Percentiles rank a stretch among this genome's conserved stretches.
phyloP scores from a whole-genome alignment of 2,329 filamentous ascomycete species.

The Fusarium armeniacum region DNA sequence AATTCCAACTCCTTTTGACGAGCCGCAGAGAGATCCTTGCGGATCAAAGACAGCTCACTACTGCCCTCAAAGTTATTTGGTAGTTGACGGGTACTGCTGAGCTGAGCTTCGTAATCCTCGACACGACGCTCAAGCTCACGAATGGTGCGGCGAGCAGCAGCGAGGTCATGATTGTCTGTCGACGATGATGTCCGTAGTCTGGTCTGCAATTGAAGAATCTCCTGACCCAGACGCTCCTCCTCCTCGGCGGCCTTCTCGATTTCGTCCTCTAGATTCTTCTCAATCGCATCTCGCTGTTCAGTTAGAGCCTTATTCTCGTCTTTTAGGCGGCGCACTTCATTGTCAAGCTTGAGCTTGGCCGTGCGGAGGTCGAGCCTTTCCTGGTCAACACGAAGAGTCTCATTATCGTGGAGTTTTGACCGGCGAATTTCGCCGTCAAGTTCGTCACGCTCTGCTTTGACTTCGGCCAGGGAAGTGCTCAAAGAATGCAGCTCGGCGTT shows the following conservation, averaged over 20 bases:
- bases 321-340: constrained; percentile 73
- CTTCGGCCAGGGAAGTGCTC: constrained; percentile 68
- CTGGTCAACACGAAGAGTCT: constrained; percentile 73
- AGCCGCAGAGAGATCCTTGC: constrained; percentile 72
- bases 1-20: constrained; percentile 76
- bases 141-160: constrained; percentile 72
- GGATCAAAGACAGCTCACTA: constrained; percentile 71
- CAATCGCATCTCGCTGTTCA: constrained; percentile 70
- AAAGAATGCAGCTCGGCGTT: constrained; percentile 73
- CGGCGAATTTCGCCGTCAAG: constrained; percentile 72
- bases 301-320: constrained; percentile 72
- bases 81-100: constrained; percentile 55
- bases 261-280: constrained; percentile 75
- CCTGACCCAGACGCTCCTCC: constrained; percentile 71
- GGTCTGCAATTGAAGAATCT: constrained; percentile 67
- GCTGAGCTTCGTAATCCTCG: constrained; percentile 65
- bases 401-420: constrained; percentile 67
- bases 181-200: constrained; percentile 61
- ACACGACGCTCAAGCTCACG: constrained; percentile 75
- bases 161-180: constrained; percentile 67
- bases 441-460: constrained; percentile 76
- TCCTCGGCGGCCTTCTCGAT: constrained; percentile 75
- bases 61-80: constrained; percentile 59
- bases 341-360: constrained; percentile 76
- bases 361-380: constrained; percentile 78